These are phyloP conservation scores for Pythium phragmiticola DNA, from an alignment of 352 stramenopile genomes.

Conservation along the genomic window DNA sequence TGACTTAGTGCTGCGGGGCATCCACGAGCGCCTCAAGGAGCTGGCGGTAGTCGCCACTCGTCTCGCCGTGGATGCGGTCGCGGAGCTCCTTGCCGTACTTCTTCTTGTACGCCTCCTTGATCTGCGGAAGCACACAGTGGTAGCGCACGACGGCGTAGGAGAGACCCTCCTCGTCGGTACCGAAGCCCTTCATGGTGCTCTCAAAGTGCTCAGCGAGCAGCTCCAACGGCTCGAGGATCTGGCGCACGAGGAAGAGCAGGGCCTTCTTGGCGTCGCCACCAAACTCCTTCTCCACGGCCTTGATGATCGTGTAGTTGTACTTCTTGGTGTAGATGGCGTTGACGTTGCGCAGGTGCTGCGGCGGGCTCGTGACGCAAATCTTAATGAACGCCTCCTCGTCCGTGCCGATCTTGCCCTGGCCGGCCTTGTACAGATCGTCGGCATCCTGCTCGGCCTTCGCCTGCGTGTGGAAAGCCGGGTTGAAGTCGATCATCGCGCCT, in stretches of 20 bases:
- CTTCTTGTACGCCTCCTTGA: slow-evolving; percentile 80
- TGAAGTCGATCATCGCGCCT: slow-evolving; percentile 48
- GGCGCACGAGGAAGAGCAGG: slow-evolving; percentile 57
- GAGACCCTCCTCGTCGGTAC: slow-evolving; percentile 68
- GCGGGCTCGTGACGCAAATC: slow-evolving; percentile 46
- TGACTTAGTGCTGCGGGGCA: slow-evolving; percentile 28
- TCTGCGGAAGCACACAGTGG: slow-evolving; percentile 69
- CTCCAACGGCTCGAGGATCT: slow-evolving; percentile 59
- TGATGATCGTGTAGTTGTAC: slow-evolving; percentile 61
- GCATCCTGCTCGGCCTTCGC: slow-evolving; percentile 60
- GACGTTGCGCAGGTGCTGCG: slow-evolving; percentile 55
- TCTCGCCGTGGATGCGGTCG: slow-evolving; percentile 79
- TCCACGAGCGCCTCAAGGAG: slow-evolving; percentile 65
- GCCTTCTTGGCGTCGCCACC: slow-evolving; percentile 47
- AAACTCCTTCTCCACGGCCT: slow-evolving; percentile 75
- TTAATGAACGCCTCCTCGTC: slow-evolving; percentile 68
- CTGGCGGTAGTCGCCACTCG: slow-evolving; percentile 73
- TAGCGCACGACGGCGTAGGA: slow-evolving; percentile 68
- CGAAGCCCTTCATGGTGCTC: slow-evolving; percentile 73
- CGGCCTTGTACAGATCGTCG: slow-evolving; percentile 64
- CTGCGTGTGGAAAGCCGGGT: slow-evolving; percentile 54
- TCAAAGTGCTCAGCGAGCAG: slow-evolving; percentile 67
- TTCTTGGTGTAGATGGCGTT: slow-evolving; percentile 58
- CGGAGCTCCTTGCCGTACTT: slow-evolving; percentile 74
- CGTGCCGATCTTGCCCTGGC: slow-evolving; percentile 66